phyloP scores from a whole-genome alignment of 352 stramenopile species.

The Pythium diclinum region DNA sequence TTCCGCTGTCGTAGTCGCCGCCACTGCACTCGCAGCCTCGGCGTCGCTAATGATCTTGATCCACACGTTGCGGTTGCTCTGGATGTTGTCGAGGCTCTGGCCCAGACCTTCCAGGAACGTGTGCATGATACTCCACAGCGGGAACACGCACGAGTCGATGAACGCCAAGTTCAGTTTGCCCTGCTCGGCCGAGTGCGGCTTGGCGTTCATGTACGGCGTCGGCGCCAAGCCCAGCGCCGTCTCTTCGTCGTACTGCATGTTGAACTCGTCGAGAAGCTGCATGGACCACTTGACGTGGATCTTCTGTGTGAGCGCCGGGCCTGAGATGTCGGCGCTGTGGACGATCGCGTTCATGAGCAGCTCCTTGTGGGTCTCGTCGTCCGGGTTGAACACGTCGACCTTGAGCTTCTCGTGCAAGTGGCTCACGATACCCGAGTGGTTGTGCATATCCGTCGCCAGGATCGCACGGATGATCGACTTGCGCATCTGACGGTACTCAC shows the following conservation, averaged over 20 bases:
- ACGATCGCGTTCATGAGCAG: constrained; percentile 75
- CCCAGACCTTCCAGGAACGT: constrained; percentile 61
- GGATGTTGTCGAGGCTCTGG: constrained; percentile 57
- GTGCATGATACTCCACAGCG: constrained; percentile 71
- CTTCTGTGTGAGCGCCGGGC: constrained; percentile 48
- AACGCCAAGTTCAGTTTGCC: constrained; percentile 79
- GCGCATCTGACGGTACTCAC: constrained; percentile 50
- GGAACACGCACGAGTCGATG: constrained; percentile 81
- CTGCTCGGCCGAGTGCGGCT: constrained; percentile 55
- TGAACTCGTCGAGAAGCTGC: constrained; percentile 76
- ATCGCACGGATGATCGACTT: constrained; percentile 78
- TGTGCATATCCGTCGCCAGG: constrained; percentile 82
- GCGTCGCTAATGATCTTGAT: constrained; percentile 31
- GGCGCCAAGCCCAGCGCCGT: constrained; percentile 53
- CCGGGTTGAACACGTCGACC: constrained; percentile 43
- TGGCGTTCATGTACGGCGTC: constrained; percentile 78
- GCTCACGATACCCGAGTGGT: constrained; percentile 66
- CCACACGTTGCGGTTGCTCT: constrained; percentile 70
- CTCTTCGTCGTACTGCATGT: constrained; percentile 77
- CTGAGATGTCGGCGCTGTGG: constrained; percentile 78
- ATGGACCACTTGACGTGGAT: constrained; percentile 67
- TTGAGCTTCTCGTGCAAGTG: constrained; percentile 68
- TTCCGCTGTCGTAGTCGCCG: background rate
- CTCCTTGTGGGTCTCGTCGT: constrained; percentile 57
- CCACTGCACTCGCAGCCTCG: constrained; percentile 7